Percentiles rank a stretch among this genome's conserved stretches.
Conservation (phyloP, 306 rosid genomes). For the Pyrus betulifolia region DNA sequence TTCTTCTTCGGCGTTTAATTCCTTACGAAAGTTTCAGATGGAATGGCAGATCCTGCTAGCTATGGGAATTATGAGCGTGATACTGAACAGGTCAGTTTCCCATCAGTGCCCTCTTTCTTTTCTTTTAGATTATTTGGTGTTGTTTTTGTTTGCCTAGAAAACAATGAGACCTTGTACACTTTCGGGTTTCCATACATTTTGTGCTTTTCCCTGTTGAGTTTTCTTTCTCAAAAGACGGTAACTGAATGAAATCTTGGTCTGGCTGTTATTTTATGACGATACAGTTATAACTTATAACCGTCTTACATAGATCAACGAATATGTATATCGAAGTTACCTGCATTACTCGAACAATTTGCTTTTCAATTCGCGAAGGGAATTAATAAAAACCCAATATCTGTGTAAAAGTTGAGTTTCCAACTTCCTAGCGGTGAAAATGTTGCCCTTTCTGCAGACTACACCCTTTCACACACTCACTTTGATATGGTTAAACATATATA, state of each 20-base stretch:
- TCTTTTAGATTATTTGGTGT: neutral
- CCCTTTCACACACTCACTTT: neutral
- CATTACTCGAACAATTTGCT: neutral
- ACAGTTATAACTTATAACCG: neutral
- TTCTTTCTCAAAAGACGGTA: neutral
- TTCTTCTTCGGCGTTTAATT: slow-evolving; percentile 36
- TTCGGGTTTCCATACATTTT: neutral
- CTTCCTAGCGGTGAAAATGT: neutral
- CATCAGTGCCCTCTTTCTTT: neutral
- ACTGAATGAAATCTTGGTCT: neutral
- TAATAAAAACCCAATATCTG: neutral
- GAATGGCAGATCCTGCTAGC: slow-evolving; percentile 90
- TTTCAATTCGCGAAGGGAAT: neutral
- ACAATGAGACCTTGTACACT: neutral
- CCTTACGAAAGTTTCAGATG: slow-evolving; percentile 65
- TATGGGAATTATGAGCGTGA: slow-evolving; percentile 59
- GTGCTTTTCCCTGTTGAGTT: neutral
- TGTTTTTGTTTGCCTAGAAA: neutral
- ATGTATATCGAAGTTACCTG: neutral
- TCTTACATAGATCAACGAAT: neutral
- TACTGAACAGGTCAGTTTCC: slow-evolving; percentile 66
- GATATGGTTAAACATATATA: slow-evolving; percentile 1
- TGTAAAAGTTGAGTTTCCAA: neutral
- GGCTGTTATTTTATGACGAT: neutral
- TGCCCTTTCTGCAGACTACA: neutral